phyloP scores from a whole-genome alignment of 2,329 filamentous ascomycete species.

The Zopfia rhizophila region DNA sequence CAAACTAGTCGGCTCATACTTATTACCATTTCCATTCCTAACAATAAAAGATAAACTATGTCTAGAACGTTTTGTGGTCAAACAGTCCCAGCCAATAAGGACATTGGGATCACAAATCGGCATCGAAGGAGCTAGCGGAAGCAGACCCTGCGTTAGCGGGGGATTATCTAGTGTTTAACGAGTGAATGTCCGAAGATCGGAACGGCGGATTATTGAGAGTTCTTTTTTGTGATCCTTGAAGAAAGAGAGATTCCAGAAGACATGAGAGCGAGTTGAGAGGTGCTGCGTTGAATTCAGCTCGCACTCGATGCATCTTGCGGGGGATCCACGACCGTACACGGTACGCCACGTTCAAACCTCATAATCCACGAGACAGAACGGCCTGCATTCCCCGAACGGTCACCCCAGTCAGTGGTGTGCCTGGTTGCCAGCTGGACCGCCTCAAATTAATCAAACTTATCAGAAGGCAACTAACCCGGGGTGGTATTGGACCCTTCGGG shows the following conservation, averaged over 20 bases:
- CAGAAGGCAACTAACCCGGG: constrained; percentile 40
- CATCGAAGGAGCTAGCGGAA: constrained; percentile 1
- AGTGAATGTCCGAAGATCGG: background rate
- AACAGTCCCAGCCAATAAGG: constrained; percentile 1
- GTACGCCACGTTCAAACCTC: constrained; percentile 3
- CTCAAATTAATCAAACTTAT: constrained; percentile 36
- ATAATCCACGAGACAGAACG: constrained; percentile 12
- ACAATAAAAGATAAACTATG: background rate
- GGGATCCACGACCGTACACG: background rate
- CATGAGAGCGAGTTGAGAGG: no score
- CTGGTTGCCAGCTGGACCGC: constrained; percentile 26
- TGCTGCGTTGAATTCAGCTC: no score
- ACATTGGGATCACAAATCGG: no score
- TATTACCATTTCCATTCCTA: background rate
- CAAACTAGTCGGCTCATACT: constrained; percentile 8
- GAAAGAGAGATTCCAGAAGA: no score
- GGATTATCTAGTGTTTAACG: background rate
- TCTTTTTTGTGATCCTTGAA: no score
- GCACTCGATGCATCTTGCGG: background rate
- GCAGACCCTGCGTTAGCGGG: background rate
- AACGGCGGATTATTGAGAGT: no score
- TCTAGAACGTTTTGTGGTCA: constrained; percentile 9
- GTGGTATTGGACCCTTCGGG: constrained; percentile 27
- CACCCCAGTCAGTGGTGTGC: constrained; percentile 9
- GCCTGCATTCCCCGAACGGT: constrained; percentile 9